Evolutionary conservation across 2,329 filamentous ascomycete species (phyloP).

Genomic region (Setomelanomma holmii): DNA sequence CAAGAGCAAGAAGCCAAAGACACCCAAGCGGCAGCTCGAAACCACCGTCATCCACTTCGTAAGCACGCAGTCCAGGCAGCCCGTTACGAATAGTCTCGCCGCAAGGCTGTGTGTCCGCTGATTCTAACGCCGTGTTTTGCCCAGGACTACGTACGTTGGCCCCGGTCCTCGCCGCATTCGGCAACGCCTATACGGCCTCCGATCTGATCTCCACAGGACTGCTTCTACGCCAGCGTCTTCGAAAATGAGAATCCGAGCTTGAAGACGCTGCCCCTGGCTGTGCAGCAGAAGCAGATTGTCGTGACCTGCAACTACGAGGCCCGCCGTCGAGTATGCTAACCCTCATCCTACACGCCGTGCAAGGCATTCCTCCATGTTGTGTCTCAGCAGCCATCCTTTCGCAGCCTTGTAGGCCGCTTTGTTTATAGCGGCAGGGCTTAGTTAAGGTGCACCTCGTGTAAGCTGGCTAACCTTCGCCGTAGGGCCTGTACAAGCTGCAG

Average conservation of each 20-base stretch:
- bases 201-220: conserved; percentile 64
- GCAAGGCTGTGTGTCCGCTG: conserved; percentile 17
- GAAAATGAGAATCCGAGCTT: conserved; percentile 80
- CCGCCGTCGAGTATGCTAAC: conserved; percentile 62
- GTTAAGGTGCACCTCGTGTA: conserved; percentile 5
- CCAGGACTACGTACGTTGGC: conserved; percentile 45
- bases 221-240: conserved; percentile 92
- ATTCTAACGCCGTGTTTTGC: conserved; percentile 31
- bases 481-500: conserved; percentile 79
- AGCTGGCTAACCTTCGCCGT: conserved; percentile 35
- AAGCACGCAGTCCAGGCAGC: conserved; percentile 43
- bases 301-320: conserved; percentile 80
- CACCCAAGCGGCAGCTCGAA: conserved; percentile 36
- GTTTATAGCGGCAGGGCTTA: not conserved
- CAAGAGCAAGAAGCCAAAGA: not conserved
- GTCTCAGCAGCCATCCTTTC: not conserved
- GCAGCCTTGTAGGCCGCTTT: not conserved
- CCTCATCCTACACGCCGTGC: not conserved
- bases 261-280: conserved; percentile 75
- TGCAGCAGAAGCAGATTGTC: conserved; percentile 91
- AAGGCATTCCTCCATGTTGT: not conserved
- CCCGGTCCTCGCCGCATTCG: conserved; percentile 7
- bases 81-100: conserved; percentile 26
- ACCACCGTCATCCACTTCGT: conserved; percentile 85
- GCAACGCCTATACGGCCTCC: conserved; percentile 18